A percentile compares a stretch with the other conserved stretches of the same genome.
These are phyloP conservation scores for Trichoderma cornu-damae DNA, from an alignment of 2,329 filamentous ascomycete genomes.

Conservation along the genomic window DNA sequence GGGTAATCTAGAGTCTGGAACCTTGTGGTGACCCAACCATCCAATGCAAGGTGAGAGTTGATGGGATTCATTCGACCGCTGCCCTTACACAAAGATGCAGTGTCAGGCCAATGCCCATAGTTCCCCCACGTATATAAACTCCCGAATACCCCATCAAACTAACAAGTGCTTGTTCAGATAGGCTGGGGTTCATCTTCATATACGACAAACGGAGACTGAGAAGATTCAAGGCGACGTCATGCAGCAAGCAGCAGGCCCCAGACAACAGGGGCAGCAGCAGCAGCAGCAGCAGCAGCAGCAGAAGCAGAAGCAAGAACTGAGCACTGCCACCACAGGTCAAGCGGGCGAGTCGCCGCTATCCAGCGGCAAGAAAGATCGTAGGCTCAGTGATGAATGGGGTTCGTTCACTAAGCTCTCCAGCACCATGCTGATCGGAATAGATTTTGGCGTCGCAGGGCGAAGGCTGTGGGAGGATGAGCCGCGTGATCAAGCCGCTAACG, in stretches of 20 bases:
- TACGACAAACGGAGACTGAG: neutral
- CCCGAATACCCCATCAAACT: neutral
- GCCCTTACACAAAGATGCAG: neutral
- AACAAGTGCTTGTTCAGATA: neutral
- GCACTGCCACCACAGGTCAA: neutral
- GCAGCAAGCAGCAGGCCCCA: neutral
- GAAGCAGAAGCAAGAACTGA: neutral
- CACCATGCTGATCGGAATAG: neutral
- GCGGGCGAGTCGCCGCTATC: neutral
- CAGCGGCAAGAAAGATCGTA: slow-evolving; percentile 30
- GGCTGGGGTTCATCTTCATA: neutral
- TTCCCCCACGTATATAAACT: slow-evolving; percentile 6
- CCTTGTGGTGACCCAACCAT: neutral
- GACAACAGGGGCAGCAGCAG: neutral
- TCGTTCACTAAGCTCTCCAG: slow-evolving; percentile 23
- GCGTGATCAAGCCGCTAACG: neutral
- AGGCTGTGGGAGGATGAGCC: neutral
- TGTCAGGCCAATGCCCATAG: neutral
- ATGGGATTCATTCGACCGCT: neutral
- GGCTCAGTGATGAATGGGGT: slow-evolving; percentile 48
- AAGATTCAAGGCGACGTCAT: neutral
- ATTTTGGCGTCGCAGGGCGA: neutral
- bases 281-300: neutral
- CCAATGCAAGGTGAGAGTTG: neutral
- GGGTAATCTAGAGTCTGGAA: slow-evolving; percentile 1